Conservation (phyloP, 257 asterid genomes). For the Ilex aquifolium region DNA sequence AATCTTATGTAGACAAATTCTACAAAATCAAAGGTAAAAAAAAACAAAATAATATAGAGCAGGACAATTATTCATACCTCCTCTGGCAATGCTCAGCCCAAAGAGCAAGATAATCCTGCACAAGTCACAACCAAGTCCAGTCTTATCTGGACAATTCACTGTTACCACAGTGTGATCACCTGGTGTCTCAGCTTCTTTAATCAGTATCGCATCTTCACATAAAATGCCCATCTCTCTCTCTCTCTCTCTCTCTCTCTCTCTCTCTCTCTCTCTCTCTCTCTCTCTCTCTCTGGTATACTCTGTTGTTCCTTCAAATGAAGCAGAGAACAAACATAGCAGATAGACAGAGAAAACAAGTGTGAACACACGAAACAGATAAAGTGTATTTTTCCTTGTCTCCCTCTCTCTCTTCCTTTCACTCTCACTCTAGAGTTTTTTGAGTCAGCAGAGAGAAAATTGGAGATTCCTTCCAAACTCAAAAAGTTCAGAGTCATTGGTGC, state of each 20-base stretch:
- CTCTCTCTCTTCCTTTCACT: too few relatives aligned
- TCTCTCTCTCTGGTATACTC: too few relatives aligned
- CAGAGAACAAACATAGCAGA: too few relatives aligned
- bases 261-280: too few relatives aligned
- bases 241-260: background rate
- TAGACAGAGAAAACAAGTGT: too few relatives aligned
- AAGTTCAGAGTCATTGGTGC: too few relatives aligned
- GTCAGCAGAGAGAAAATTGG: too few relatives aligned
- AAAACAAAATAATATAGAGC: background rate
- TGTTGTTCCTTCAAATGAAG: too few relatives aligned
- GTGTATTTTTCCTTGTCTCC: too few relatives aligned
- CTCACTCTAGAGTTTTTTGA: too few relatives aligned
- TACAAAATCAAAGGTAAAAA: background rate
- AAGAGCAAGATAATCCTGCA: conserved; percentile 52
- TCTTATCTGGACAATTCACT: conserved; percentile 72
- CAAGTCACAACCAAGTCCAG: conserved; percentile 83
- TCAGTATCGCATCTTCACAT: conserved; percentile 62
- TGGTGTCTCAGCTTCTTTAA: conserved; percentile 41
- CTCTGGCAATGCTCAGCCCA: conserved; percentile 67
- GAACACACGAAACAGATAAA: too few relatives aligned
- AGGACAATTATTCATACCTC: conserved; percentile 34
- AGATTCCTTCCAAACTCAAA: too few relatives aligned
- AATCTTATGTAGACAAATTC: background rate
- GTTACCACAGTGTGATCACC: conserved; percentile 57
- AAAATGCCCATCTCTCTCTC: conserved; percentile 43